Conservation (phyloP, 768 basidiomycete genomes). For the Macrolepiota dolichaula region DNA sequence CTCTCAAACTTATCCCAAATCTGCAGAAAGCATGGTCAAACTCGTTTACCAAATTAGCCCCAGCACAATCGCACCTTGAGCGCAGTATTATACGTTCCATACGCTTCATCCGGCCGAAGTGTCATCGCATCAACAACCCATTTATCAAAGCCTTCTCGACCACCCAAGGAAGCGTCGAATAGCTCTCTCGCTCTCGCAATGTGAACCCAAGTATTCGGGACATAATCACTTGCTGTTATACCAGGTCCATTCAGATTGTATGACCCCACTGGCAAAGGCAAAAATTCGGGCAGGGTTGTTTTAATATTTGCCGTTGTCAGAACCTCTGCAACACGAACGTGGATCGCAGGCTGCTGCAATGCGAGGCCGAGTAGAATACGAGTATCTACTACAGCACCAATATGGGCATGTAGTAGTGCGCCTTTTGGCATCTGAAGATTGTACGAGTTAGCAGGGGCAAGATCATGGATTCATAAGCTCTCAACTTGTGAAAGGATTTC, state of each 20-base stretch:
- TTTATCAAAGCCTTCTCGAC: slow-evolving; percentile 62
- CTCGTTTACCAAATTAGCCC: not conserved
- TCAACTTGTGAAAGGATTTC: not conserved
- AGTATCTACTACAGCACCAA: slow-evolving; percentile 69
- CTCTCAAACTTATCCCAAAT: slow-evolving; percentile 74
- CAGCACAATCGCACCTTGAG: slow-evolving; percentile 41
- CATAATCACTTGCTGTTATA: slow-evolving; percentile 43
- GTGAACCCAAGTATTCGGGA: slow-evolving; percentile 49
- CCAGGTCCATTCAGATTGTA: slow-evolving; percentile 26
- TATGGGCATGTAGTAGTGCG: slow-evolving; percentile 67
- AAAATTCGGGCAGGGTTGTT: slow-evolving; percentile 50
- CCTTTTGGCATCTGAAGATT: slow-evolving; percentile 75
- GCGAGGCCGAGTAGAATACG: slow-evolving; percentile 51
- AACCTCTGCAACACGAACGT: slow-evolving; percentile 44
- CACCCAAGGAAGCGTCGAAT: slow-evolving; percentile 52
- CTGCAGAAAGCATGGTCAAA: slow-evolving; percentile 27
- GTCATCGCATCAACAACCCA: slow-evolving; percentile 60
- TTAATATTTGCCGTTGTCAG: slow-evolving; percentile 39
- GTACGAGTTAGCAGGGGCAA: not conserved
- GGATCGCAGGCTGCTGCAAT: slow-evolving; percentile 54
- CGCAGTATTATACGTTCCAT: slow-evolving; percentile 68
- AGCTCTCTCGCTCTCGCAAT: slow-evolving; percentile 49
- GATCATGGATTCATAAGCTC: not conserved
- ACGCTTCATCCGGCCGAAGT: slow-evolving; percentile 71
- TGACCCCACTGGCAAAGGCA: slow-evolving; percentile 36